Evolutionary conservation across 2,329 filamentous ascomycete genomes (phyloP).

Genomic region (Cladophialophora chaetospira): DNA sequence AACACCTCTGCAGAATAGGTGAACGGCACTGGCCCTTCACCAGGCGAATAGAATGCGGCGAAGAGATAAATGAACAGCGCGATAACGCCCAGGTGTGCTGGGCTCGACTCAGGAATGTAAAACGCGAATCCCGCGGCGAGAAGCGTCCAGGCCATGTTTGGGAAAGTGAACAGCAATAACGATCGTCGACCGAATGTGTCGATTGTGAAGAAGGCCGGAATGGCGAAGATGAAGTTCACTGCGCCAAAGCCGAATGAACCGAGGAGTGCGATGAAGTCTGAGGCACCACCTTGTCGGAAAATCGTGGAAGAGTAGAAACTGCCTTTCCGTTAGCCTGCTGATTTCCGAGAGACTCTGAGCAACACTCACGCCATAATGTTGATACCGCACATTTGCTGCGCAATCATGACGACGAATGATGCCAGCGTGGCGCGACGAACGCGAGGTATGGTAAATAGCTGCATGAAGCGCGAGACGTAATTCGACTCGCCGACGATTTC

Average conservation of each 20-base stretch:
- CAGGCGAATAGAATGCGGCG: slow-evolving; percentile 53
- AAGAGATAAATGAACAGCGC: slow-evolving; percentile 61
- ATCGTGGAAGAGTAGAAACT: slow-evolving; percentile 56
- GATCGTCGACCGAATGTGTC: slow-evolving; percentile 59
- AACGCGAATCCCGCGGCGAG: slow-evolving; percentile 55
- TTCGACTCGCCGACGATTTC: slow-evolving; percentile 40
- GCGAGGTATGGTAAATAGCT: slow-evolving; percentile 53
- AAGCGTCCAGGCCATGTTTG: slow-evolving; percentile 53
- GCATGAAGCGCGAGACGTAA: slow-evolving; percentile 48
- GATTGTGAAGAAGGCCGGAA: slow-evolving; percentile 60
- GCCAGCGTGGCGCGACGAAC: slow-evolving; percentile 47
- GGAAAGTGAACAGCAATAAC: slow-evolving; percentile 53
- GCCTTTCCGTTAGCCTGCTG: too few species aligned
- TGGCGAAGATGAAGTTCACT: slow-evolving; percentile 61
- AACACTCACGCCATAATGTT: slow-evolving; percentile 41
- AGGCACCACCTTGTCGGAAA: slow-evolving; percentile 52
- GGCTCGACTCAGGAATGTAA: slow-evolving; percentile 46
- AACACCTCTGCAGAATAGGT: slow-evolving; percentile 43
- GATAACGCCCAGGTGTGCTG: slow-evolving; percentile 52
- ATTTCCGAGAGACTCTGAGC: too few species aligned
- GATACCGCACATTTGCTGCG: slow-evolving; percentile 40
- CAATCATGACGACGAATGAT: slow-evolving; percentile 38
- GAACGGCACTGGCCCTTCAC: slow-evolving; percentile 13
- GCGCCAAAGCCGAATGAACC: slow-evolving; percentile 62
- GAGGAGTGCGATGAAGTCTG: slow-evolving; percentile 47